Evolutionary conservation across 345 rosid species (phyloP), one percentile per base, ranked within the genome.

Genomic region (Crucihimalaya himalaica): DNA sequence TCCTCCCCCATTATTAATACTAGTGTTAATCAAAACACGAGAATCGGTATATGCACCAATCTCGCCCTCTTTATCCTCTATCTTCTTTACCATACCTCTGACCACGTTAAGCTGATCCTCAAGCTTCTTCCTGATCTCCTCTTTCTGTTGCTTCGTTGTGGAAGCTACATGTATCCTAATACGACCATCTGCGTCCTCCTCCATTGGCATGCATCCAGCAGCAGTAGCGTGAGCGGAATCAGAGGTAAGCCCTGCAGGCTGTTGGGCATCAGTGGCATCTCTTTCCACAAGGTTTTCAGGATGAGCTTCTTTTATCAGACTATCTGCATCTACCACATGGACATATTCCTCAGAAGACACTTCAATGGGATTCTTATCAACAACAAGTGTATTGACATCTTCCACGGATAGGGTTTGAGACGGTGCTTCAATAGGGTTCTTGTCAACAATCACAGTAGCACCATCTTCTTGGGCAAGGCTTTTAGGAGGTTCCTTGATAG

Each of bases 21-120:
- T 81, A 23, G 84, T 73, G 74, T 72, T 84, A 23, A 59, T 72
- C 50, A 68, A 52, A 12, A 77, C 31, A 18, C 35, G 92, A 0
- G 85, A 60, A 74, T 78, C 78, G 21, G 50, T 72, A 20, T 80
- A 77, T 68, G 86, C 87, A 23, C 84, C 68, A 65, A 84, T 77
- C 73, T 81, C 83, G 5, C 72, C 82, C 76, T 92, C 91, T 80
- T 84, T 94, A 0, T 81, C 90, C 80, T 95, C 99, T 63, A 95
- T 86, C 81, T 70, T 95, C 83, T 83, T 84, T 76, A 88, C 93
- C 85, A 89, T 77, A 73, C 73, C 85, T 84, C 92, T 95, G 46
- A 95, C 88, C 58, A 77, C 34, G 79, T 72, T 82, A 58, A 95
- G 98, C 79, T 90, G 92, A 63, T 81, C 82, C 81, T 86, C 91